Evolutionary conservation across 2,329 filamentous ascomycete genomes (phyloP), one percentile per base, ranked within the genome.

Genomic region (Penicillium sp.): DNA sequence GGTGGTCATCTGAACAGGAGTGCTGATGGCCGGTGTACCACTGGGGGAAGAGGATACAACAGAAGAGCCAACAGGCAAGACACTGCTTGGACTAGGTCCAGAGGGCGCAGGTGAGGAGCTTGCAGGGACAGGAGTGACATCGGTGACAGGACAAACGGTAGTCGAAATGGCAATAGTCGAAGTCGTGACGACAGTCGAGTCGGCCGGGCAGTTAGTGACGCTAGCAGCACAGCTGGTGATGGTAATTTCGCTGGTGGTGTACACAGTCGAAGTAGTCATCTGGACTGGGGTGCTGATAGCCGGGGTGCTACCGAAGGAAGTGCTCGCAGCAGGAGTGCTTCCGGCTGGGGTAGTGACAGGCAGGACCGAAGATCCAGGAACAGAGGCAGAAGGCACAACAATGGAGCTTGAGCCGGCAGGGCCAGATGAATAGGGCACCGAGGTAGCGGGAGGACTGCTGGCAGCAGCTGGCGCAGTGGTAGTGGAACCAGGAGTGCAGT

Each of bases 81-180:
- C 43, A 3, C 43, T n/a, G 36, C 36, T 52, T 4, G 40, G 27
- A 9, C 18, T 39, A 4, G 52, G 31, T 10, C 4, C 39, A 3
- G 22, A 27, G 24, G 46, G 18, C 5, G 27, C 1, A 39, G 24
- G 29, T 0, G 47, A 11, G 4, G 47, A 45, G 11, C 16, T 38
- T 29, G 29, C 40, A 39, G 13, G 5, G 14, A 44, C 39, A 7
- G 52, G 29, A 2, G 45, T 29, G 65, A 59, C 71, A 55, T 75
- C 60, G 5, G 71, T 73, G 24, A 74, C 70, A 24, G 77, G 83
- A 79, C 83, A 86, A 67, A 86, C 69, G 38, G 84, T 87, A 58
- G 85, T 87, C 47, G 80, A 82, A 46, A 85, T 65, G 43, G 83
- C 72, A 55, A 87, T 68, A 6, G 81, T 84, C 54, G 82, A 77